These are phyloP conservation scores for Fusarium sp. DNA, from an alignment of 2,329 filamentous ascomycete genomes.

Conservation along the genomic window DNA sequence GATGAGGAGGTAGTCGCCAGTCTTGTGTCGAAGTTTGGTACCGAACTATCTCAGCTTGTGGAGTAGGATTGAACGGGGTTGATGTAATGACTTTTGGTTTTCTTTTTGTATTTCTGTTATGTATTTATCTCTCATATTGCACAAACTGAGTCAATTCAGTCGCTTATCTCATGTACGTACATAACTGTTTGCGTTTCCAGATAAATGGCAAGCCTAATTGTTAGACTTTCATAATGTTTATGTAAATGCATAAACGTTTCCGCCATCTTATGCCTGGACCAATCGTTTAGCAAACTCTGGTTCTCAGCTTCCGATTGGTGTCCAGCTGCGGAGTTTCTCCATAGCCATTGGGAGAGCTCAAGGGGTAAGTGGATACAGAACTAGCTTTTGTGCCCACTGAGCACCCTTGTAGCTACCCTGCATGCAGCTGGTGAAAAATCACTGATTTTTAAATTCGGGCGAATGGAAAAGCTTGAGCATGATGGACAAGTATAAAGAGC, in stretches of 20 bases:
- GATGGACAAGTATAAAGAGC: too few relatives aligned
- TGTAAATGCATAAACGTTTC: too few relatives aligned
- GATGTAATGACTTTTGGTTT: too few relatives aligned
- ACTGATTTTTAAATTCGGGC: not conserved
- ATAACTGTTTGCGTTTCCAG: too few relatives aligned
- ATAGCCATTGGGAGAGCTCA: not conserved
- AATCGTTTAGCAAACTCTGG: not conserved
- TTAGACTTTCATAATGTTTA: too few relatives aligned
- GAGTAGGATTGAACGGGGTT: not conserved
- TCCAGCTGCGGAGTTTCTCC: not conserved
- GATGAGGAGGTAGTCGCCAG: fast-evolving
- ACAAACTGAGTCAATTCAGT: too few relatives aligned
- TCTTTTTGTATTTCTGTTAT: too few relatives aligned
- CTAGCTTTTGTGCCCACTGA: not conserved
- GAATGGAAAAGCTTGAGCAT: too few relatives aligned
- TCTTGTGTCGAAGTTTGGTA: not conserved
- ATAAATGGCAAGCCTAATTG: too few relatives aligned
- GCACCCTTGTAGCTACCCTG: not conserved
- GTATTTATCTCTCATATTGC: too few relatives aligned
- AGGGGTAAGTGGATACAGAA: not conserved
- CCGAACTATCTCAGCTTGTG: not conserved
- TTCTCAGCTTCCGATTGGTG: not conserved
- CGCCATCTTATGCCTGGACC: not conserved
- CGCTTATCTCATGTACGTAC: too few relatives aligned
- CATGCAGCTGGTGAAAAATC: not conserved